Base-by-base conservation (phyloP, 139 green algal genomes). In the Micromonas commoda region DNA sequence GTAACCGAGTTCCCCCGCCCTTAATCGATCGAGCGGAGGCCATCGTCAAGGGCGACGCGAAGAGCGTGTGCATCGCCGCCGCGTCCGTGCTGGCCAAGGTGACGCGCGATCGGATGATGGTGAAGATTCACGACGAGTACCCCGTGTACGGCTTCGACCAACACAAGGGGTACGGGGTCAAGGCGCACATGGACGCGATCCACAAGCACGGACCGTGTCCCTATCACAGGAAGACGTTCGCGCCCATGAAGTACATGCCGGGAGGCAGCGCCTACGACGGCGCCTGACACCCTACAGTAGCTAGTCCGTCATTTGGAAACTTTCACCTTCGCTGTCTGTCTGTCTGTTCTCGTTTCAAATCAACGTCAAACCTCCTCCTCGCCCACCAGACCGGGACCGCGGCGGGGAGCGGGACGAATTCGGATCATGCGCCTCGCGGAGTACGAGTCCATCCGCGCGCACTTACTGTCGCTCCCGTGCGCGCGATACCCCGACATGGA, bases 31-130 rank as follows among this genome's bases (percentile, higher is more conserved):
- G 24, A 51, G 77, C 75, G 26, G 71, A 88, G 61, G 72, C 89
- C 0, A 81, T 97, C 20, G 84, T 95, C 2, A 89, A 93, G 80
- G 94, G 94, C 0, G 94, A 98, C 81, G 85, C 54, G 45, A 90
- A 79, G 2, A 85, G 64, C 29, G 20, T 82, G 9, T 90, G 82
- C 71, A 98, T 98, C 57, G 92, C 94, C 1, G 93, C 92, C 2
- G 94, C 94, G 4, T 92, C 83, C 60, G 86, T 97, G 32, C 85
- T 98, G 19, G 94, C 94, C 16, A 97, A 98, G 86, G 94, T 97
- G 24, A 94, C 89, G 3, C 79, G 93, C 6, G 93, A 97, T 77
- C 77, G 91, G 6, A 85, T 97, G 29, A 97, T 98, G 93, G 26
- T 85, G 26, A 28, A 88, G 76, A 87, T 90, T 13, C 82, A 97